Base-by-base conservation (phyloP, 768 basidiomycete genomes). In the Rhodosporidiobolus odoratus region DNA sequence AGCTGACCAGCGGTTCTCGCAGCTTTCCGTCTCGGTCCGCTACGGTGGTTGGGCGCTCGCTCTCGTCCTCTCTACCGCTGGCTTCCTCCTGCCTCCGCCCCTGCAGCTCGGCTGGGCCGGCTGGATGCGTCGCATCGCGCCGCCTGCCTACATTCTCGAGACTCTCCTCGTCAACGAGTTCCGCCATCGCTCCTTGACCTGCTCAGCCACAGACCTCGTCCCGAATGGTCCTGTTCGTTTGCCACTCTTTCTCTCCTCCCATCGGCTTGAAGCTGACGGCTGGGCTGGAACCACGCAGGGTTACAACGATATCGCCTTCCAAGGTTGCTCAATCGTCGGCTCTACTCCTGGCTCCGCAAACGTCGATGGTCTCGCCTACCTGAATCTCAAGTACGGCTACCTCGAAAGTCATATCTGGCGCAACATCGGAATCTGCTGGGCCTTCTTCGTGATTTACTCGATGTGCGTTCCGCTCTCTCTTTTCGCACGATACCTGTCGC, bases 101-200 rank as follows among this genome's bases (percentile, higher is more conserved):
- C 19, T 40, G 2, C 50, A 65, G 58, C 66, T 63, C 48, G 32
- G 58, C 10, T 67, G 71, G 71, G n/a, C 56, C 17, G 7, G 15
- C 21, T 72, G 71, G 71, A 45, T 72, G 17, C 37, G 63, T 2
- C 66, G 71, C 27, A 40, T 67, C 52, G 59, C 58, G 25, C 68
- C 68, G 3, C 52, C 66, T 21, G 67, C 74, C 38, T 77, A 71
- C 56, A 69, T 68, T 2, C 75, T 77, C 61, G 77, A 76, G 34
- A 65, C 77, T 8, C 47, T 75, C 27, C 61, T 75, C 34, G 64
- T 61, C 21, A 77, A 75, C 65, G 75, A 77, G 61, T 77, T 77
- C 68, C 37, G 48, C 25, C 30, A 59, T 7, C 27, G 69, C 32
- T 60, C 65, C 25, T 68, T 53, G 4, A 40, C 17, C 0, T 64